A percentile compares a stretch with the other conserved stretches of the same genome.
phyloP scores from a whole-genome alignment of 257 asterid genomes.

The Solanum lycopersicoides region DNA sequence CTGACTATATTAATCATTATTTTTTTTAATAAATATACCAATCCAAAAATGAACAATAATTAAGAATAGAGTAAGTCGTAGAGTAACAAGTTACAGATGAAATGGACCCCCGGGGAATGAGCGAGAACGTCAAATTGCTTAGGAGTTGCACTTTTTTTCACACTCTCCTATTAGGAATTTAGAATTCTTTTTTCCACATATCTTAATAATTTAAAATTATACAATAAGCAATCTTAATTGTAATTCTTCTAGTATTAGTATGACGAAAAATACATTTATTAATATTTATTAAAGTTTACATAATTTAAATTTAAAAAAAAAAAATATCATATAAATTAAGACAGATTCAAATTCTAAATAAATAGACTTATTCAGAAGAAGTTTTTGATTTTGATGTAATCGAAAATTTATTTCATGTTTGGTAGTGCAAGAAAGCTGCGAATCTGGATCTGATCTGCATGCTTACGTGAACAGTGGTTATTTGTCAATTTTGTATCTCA shows the following conservation, averaged over 20 bases:
- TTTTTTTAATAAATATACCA: no score
- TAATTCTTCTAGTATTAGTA: no score
- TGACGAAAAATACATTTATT: no score
- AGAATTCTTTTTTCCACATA: no score
- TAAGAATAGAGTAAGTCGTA: accelerated
- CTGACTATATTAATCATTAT: no score
- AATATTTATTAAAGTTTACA: no score
- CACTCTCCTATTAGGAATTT: no score
- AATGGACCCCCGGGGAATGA: not conserved
- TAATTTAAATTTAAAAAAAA: no score
- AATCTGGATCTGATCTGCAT: not conserved
- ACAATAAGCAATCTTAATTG: no score
- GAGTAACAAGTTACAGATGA: no score
- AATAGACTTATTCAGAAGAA: not conserved
- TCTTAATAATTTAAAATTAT: not conserved
- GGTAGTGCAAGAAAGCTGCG: not conserved
- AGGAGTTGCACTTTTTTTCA: not conserved
- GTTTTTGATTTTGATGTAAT: not conserved
- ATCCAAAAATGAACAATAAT: no score
- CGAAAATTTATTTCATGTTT: not conserved
- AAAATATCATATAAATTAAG: no score
- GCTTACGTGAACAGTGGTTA: not conserved
- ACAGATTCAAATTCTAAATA: not conserved
- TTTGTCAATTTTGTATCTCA: not conserved
- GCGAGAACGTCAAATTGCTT: not conserved